Base-by-base conservation (phyloP, 192 early-diverging fungal species). In the Mortierella alpina region DNA sequence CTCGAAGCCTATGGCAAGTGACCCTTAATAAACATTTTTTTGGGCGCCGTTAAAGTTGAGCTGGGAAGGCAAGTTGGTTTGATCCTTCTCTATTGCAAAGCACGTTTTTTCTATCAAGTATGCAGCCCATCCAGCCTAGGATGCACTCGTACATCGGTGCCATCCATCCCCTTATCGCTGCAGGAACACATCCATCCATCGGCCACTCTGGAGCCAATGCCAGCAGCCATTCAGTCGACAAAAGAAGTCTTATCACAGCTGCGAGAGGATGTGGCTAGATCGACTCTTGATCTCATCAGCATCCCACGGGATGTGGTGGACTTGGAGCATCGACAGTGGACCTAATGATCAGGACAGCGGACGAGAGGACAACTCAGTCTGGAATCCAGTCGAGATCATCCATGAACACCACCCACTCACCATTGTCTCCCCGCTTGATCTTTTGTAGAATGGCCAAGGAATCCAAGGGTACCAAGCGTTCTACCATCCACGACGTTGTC, bases 381-480 rank as follows among this genome's bases (percentile, higher is more conserved):
- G 31, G 31, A 31, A 31, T 31, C 31, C 31, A 31, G 31, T 31
- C 31, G 31, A 31, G 31, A 31, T 7, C 2, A 22, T 22, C 0
- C 20, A 56, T 5, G 10, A 56, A 56, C 22, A 22, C 6, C 18
- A 56, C 54, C 20, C 54, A 56, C 20, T 12, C 31, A 31, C 8
- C 4, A 61, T 20, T 46, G 8, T 57, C 65, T 17, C 41, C 54
- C 45, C 2, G 14, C 31, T 62, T 53, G 7, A 41, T 41, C 31
- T n/a, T 60, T 49, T 58, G 72, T 67, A 66, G 80, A 84, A 95
- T 95, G 93, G 90, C 89, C 85, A 94, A 93, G 85, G 88, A 90
- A 86, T 88, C 89, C 84, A 90, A 89, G 75, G 80, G 79, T 72
- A 83, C 87, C 84, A 91, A 94, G 91, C 92, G 93, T 83, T 94